Evolutionary conservation across 106 monocot genomes (phyloP).

Genomic region (Hemerocallis citrina): DNA sequence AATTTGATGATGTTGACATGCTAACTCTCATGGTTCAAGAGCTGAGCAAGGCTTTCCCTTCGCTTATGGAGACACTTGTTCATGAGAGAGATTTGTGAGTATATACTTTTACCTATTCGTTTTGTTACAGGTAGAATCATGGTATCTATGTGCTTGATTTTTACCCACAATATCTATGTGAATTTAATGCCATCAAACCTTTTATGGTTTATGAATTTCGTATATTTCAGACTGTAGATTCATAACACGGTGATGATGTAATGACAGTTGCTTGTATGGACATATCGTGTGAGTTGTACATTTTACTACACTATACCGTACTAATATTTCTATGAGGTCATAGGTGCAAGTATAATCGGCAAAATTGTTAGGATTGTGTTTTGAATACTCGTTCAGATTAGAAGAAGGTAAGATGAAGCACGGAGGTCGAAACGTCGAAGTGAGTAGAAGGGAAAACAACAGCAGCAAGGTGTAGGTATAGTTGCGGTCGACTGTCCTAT

Average conservation of each 20-base stretch:
- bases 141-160: not conserved
- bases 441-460: too few relatives aligned
- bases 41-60: slow-evolving; percentile 95
- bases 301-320: not conserved
- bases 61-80: slow-evolving; percentile 85
- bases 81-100: slow-evolving; percentile 90
- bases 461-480: too few relatives aligned
- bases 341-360: not conserved
- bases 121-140: not conserved
- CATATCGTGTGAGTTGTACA: not conserved
- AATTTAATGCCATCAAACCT: not conserved
- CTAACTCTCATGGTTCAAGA: slow-evolving; percentile 92
- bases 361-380: too few relatives aligned
- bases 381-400: too few relatives aligned
- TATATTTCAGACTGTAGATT: not conserved
- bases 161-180: not conserved
- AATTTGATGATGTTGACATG: slow-evolving; percentile 86
- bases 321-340: not conserved
- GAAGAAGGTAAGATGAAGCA: too few relatives aligned
- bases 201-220: not conserved
- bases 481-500: too few relatives aligned
- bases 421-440: too few relatives aligned
- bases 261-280: not conserved
- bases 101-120: slow-evolving; percentile 7
- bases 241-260: not conserved